phyloP scores from a whole-genome alignment of 1,284 basidiomycete species.

The Ceraceosorus guamensis region DNA sequence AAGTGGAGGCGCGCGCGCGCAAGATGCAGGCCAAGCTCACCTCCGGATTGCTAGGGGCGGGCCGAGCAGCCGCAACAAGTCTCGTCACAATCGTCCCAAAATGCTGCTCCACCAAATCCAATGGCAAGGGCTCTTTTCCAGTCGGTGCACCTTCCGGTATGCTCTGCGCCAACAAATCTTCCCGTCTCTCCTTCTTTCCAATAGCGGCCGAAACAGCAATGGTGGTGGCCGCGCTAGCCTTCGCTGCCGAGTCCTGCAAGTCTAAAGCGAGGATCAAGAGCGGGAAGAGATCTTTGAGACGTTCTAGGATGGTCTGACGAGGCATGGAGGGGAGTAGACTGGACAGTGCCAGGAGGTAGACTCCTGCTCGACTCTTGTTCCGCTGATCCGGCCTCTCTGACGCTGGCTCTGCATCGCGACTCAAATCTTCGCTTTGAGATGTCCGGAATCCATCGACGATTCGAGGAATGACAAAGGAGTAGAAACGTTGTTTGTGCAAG shows the following conservation, averaged over 20 bases:
- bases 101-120: slow-evolving; percentile 12
- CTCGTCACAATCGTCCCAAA: background rate
- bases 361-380: background rate
- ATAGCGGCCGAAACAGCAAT: slow-evolving; percentile 62
- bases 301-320: slow-evolving; percentile 51
- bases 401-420: no score
- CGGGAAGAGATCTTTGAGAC: slow-evolving; percentile 65
- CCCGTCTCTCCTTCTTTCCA: slow-evolving; percentile 53
- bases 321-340: slow-evolving; percentile 75
- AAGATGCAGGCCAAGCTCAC: slow-evolving; percentile 2
- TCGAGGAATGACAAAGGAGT: slow-evolving; percentile 66
- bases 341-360: slow-evolving; percentile 76
- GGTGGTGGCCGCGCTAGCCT: slow-evolving; percentile 71
- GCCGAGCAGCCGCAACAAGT: background rate
- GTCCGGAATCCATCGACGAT: slow-evolving; percentile 59
- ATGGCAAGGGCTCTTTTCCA: slow-evolving; percentile 2
- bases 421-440: no score
- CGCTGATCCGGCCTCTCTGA: background rate
- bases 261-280: slow-evolving; percentile 77
- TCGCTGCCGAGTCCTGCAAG: slow-evolving; percentile 65
- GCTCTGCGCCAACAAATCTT: slow-evolving; percentile 62
- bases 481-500: slow-evolving; percentile 71
- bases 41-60: background rate
- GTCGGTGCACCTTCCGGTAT: slow-evolving; percentile 31
- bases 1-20: slow-evolving; percentile 13